phyloP scores from a whole-genome alignment of 169 alveolate species.

The Cryptosporidium viatorum region DNA sequence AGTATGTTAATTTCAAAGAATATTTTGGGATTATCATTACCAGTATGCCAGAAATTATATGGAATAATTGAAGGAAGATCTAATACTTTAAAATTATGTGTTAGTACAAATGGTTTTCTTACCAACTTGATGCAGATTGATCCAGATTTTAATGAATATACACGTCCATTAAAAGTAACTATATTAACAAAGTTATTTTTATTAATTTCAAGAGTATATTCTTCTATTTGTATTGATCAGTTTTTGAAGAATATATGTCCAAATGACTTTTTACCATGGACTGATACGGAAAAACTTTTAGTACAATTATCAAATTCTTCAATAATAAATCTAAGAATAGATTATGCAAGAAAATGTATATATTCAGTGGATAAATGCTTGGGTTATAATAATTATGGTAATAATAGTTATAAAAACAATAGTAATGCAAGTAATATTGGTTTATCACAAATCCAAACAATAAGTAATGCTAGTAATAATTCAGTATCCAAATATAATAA shows the following conservation, averaged over 20 bases:
- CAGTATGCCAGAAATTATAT: slow-evolving; percentile 83
- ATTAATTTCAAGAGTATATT: slow-evolving; percentile 86
- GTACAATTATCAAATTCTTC: slow-evolving; percentile 76
- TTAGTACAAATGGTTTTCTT: slow-evolving; percentile 59
- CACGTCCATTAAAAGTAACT: slow-evolving; percentile 85
- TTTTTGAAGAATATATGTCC: slow-evolving; percentile 88
- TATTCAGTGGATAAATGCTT: slow-evolving; percentile 39
- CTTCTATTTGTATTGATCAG: slow-evolving; percentile 86
- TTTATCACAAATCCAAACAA: background rate
- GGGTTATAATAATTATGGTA: background rate
- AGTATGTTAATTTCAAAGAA: slow-evolving; percentile 83
- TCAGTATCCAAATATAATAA: slow-evolving; percentile 6
- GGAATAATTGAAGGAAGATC: slow-evolving; percentile 82
- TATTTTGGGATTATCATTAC: slow-evolving; percentile 82
- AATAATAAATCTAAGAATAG: slow-evolving; percentile 57
- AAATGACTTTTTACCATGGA: slow-evolving; percentile 86
- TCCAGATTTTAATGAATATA: slow-evolving; percentile 79
- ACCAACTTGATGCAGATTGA: slow-evolving; percentile 64
- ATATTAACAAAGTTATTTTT: slow-evolving; percentile 85
- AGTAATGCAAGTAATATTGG: background rate
- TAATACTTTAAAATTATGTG: slow-evolving; percentile 79
- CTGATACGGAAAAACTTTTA: slow-evolving; percentile 85
- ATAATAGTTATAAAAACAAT: background rate
- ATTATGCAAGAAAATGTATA: slow-evolving; percentile 53
- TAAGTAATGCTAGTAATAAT: background rate